These are phyloP conservation scores for Rhodotorula kratochvilovae DNA, from an alignment of 768 basidiomycete genomes.

Conservation along the genomic window DNA sequence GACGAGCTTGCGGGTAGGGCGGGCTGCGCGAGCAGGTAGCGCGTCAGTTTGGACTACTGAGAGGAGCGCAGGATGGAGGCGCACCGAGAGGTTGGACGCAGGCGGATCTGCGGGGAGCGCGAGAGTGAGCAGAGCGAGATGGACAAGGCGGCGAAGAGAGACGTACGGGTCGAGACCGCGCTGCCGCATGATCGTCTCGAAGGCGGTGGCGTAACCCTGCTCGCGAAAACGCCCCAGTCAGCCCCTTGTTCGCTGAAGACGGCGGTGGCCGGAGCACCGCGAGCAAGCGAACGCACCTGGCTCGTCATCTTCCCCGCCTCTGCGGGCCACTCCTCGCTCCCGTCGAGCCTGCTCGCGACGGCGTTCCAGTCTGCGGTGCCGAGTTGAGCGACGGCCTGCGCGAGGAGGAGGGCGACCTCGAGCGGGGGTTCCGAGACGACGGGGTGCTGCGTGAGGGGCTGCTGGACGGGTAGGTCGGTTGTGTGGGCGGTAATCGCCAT, in stretches of 20 bases:
- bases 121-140: not conserved
- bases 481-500: not conserved
- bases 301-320: constrained; percentile 6
- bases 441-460: not conserved
- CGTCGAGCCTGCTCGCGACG: constrained; percentile 1
- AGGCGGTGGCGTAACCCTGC: constrained; percentile 22
- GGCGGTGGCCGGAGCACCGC: too few species aligned
- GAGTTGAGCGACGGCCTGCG: constrained; percentile 18
- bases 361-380: constrained; percentile 14
- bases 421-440: constrained; percentile 9
- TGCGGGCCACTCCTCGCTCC: not conserved
- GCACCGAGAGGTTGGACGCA: constrained; percentile 17
- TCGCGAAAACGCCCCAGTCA: too few species aligned
- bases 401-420: constrained; percentile 21
- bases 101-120: not conserved
- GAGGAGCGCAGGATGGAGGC: not conserved
- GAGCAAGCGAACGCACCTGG: too few species aligned
- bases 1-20: constrained; percentile 24
- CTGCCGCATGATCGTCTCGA: constrained; percentile 14
- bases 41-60: not conserved
- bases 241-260: too few species aligned
- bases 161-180: constrained; percentile 27
- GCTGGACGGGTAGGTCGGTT: not conserved
- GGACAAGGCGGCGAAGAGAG: too few species aligned
- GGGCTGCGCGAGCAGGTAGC: not conserved